These are phyloP conservation scores for Meyerozyma elateridarum DNA, from an alignment of 1,139 yeast genomes.

Conservation along the genomic window DNA sequence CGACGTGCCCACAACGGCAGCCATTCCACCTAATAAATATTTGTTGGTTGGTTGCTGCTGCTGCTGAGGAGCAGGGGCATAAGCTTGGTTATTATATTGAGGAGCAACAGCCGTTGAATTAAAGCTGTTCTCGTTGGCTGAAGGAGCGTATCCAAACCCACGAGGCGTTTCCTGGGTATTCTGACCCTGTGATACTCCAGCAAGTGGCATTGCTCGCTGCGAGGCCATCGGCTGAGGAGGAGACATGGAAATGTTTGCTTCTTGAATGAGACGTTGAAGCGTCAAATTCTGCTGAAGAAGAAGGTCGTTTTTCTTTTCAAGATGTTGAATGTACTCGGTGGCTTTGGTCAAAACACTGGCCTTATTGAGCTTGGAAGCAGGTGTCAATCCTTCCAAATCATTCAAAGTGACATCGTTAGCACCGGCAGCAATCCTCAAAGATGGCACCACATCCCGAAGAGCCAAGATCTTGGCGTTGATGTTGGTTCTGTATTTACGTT, in stretches of 20 bases:
- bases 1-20: constrained; percentile 48
- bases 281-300: constrained; percentile 52
- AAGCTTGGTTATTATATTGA: constrained; percentile 10
- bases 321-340: constrained; percentile 81
- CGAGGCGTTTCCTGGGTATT: constrained; percentile 9
- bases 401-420: constrained; percentile 34
- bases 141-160: constrained; percentile 23
- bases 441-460: constrained; percentile 72
- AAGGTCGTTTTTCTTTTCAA: constrained; percentile 62
- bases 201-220: constrained; percentile 7
- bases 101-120: constrained; percentile 22
- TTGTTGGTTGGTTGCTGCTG: constrained; percentile 18
- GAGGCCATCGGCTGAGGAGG: constrained; percentile 11
- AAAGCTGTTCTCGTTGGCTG: constrained; percentile 15
- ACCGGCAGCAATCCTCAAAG: constrained; percentile 47
- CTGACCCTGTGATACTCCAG: constrained; percentile 7
- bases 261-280: constrained; percentile 37
- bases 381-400: constrained; percentile 80
- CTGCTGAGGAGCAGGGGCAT: constrained; percentile 7
- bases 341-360: constrained; percentile 87
- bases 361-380: constrained; percentile 81
- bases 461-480: constrained; percentile 70
- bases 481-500: constrained; percentile 72
- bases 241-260: constrained; percentile 19
- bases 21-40: constrained; percentile 51